phyloP scores from a whole-genome alignment of 257 asterid species.

The Coffea canephora region DNA sequence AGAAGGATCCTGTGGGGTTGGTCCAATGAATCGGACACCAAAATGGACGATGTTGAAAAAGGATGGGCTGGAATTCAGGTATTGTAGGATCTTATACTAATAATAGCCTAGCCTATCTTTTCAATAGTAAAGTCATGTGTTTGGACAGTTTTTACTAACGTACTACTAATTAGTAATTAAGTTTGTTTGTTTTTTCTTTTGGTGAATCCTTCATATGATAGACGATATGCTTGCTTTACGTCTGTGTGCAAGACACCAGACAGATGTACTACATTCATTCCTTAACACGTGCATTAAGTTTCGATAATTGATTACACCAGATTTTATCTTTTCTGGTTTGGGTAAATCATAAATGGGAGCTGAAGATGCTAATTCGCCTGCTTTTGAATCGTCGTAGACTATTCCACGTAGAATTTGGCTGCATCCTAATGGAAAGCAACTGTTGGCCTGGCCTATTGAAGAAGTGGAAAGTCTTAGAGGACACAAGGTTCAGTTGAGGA shows the following conservation, averaged over 20 bases:
- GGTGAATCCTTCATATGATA: no score
- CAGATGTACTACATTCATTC: no score
- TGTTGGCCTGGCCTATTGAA: conserved; percentile 46
- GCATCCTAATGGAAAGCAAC: conserved; percentile 43
- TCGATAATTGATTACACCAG: no score
- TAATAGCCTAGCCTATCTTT: no score
- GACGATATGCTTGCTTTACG: no score
- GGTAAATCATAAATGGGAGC: no score
- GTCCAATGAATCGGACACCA: conserved; percentile 46
- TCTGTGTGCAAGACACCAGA: no score
- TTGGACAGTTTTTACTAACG: no score
- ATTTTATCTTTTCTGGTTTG: background rate
- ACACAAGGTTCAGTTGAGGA: conserved; percentile 23
- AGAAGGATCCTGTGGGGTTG: conserved; percentile 53
- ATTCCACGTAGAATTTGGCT: conserved; percentile 42
- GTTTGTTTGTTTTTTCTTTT: no score
- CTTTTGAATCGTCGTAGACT: conserved; percentile 4
- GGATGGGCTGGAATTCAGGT: conserved; percentile 61
- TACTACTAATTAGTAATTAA: no score
- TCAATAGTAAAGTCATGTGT: no score
- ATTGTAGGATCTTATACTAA: background rate
- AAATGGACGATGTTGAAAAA: conserved; percentile 25
- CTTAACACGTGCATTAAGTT: no score
- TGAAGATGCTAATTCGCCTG: background rate
- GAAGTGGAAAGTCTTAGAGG: conserved; percentile 39